These are phyloP conservation scores for Sanchytrium tribonematis DNA, from an alignment of 371 early-diverging fungal species.

Conservation along the genomic window DNA sequence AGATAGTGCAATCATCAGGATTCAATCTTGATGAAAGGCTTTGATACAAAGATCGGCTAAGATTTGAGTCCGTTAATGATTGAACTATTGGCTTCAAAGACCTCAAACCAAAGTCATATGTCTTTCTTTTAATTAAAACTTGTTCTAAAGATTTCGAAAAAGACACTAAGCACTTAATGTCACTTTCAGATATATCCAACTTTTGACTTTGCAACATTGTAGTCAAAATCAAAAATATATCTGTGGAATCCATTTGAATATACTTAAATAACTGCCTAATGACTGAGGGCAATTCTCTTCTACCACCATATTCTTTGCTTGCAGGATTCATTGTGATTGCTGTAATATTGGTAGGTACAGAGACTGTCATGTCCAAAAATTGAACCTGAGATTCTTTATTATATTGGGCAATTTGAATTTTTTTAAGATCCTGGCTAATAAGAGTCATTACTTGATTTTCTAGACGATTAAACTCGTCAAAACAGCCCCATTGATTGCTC, in stretches of 20 bases:
- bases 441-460: slow-evolving; percentile 26
- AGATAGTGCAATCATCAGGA: neutral
- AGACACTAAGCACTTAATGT: neutral
- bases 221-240: neutral
- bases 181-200: neutral
- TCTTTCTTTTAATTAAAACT: neutral
- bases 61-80: neutral
- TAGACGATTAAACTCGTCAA: slow-evolving; percentile 31
- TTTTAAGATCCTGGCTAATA: slow-evolving; percentile 26
- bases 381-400: neutral
- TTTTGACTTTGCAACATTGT: too few relatives aligned
- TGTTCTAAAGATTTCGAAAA: neutral
- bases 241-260: neutral
- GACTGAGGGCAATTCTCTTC: neutral
- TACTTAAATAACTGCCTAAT: neutral
- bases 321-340: neutral
- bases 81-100: slow-evolving; percentile 21
- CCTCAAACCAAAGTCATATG: slow-evolving; percentile 24
- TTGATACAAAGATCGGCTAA: neutral
- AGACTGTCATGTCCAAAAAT: slow-evolving; percentile 1
- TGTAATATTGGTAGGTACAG: neutral
- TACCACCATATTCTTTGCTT: neutral
- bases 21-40: neutral
- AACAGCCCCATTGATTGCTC: slow-evolving; percentile 27
- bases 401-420: slow-evolving; percentile 25